Conservation (phyloP, 1,284 basidiomycete genomes). For the Xerocomus minutiporus region DNA sequence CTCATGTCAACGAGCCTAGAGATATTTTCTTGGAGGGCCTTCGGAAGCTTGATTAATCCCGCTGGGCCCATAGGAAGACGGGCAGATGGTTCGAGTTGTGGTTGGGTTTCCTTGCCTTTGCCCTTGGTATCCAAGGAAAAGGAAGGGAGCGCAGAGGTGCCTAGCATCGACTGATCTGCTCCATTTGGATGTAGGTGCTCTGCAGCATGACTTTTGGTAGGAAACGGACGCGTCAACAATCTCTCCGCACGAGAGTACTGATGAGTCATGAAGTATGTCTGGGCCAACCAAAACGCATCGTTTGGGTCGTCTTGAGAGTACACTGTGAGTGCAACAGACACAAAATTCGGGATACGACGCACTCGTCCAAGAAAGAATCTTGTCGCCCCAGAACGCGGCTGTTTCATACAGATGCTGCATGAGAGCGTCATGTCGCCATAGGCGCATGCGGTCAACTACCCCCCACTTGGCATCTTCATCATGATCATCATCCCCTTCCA, state of each 20-base stretch:
- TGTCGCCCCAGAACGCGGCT: constrained; percentile 98
- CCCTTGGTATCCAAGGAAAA: constrained; percentile 41
- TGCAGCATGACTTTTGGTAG: constrained; percentile 42
- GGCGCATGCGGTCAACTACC: constrained; percentile 90
- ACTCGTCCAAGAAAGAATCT: constrained; percentile 93
- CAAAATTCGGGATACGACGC: constrained; percentile 34
- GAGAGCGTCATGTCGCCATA: constrained; percentile 96
- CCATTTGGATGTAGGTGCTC: constrained; percentile 43
- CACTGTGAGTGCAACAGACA: constrained; percentile 13
- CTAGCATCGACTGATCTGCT: constrained; percentile 30
- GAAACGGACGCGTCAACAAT: constrained; percentile 81
- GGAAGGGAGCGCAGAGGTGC: constrained; percentile 22
- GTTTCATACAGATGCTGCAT: constrained; percentile 98
- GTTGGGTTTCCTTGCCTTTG: constrained; percentile 56
- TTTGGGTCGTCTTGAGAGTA: constrained; percentile 73
- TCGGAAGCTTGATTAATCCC: constrained; percentile 61
- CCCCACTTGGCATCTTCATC: constrained; percentile 65
- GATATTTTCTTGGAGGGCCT: constrained; percentile 57
- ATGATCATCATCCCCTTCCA: constrained; percentile 52
- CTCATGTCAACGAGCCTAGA: constrained; percentile 85
- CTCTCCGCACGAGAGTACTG: constrained; percentile 94
- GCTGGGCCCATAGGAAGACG: constrained; percentile 66
- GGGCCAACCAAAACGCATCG: constrained; percentile 98
- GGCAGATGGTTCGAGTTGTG: constrained; percentile 38
- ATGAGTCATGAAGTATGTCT: constrained; percentile 93